phyloP scores from a whole-genome alignment of 139 green algal genomes.

The Chlamydomonas applanata region DNA sequence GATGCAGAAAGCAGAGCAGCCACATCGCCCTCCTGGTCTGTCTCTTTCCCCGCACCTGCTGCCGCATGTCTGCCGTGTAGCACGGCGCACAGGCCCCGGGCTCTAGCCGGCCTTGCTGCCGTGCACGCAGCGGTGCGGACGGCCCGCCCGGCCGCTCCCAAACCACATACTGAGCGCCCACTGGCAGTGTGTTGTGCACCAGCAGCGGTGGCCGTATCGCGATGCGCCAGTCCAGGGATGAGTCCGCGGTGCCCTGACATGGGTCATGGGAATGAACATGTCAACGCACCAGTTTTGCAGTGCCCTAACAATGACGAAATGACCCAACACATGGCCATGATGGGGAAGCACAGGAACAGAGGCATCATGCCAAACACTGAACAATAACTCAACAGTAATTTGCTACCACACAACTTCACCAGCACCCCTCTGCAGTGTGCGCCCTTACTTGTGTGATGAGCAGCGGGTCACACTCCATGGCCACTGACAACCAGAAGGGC shows the following conservation, averaged over 20 bases:
- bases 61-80: conserved; percentile 62
- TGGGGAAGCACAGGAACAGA: too few relatives aligned
- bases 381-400: too few relatives aligned
- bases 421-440: too few relatives aligned
- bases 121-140: conserved; percentile 24
- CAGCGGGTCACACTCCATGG: conserved; percentile 57
- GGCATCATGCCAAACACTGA: too few relatives aligned
- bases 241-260: conserved; percentile 22
- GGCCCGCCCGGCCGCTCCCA: conserved; percentile 52
- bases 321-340: too few relatives aligned
- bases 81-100: conserved; percentile 39
- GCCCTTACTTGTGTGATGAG: conserved; percentile 2
- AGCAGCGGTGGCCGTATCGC: conserved; percentile 64
- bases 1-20: too few relatives aligned
- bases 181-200: conserved; percentile 78
- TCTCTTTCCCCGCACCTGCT: conserved; percentile 45
- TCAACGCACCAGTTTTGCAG: too few relatives aligned
- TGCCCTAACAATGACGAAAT: conserved; percentile 2
- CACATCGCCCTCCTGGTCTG: too few relatives aligned
- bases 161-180: conserved; percentile 46
- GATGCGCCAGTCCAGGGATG: conserved; percentile 71
- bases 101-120: conserved; percentile 47
- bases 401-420: too few relatives aligned
- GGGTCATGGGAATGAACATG: too few relatives aligned
- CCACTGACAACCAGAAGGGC: conserved; percentile 63